Evolutionary conservation across 1,139 yeast species (phyloP).

Genomic region (Geotrichum reessii): DNA sequence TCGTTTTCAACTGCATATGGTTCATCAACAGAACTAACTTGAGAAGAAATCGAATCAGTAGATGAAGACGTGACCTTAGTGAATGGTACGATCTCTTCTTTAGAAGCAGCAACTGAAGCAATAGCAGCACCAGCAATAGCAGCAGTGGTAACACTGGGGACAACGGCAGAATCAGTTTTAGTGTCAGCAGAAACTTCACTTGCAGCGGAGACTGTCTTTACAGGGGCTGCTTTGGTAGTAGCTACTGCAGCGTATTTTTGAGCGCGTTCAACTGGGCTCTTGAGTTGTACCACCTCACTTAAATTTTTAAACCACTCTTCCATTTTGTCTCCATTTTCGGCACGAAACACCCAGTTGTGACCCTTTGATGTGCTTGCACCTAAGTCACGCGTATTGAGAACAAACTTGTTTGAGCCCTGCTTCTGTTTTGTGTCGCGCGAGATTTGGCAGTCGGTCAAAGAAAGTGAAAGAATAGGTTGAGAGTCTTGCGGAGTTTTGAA

Average conservation of each 20-base stretch:
- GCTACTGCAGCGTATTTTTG: constrained; percentile 19
- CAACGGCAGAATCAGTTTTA: constrained; percentile 18
- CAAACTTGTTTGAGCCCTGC: constrained; percentile 63
- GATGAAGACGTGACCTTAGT: constrained; percentile 25
- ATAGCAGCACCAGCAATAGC: constrained; percentile 23
- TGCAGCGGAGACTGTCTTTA: too few species aligned
- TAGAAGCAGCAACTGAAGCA: constrained; percentile 27
- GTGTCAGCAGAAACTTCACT: constrained; percentile 24
- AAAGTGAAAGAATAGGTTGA: constrained; percentile 76
- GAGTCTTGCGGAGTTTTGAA: constrained; percentile 82
- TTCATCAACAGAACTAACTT: constrained; percentile 30
- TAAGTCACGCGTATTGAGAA: constrained; percentile 32
- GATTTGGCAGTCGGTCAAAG: constrained; percentile 73
- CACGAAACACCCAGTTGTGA: constrained; percentile 89
- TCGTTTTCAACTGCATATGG: constrained; percentile 23
- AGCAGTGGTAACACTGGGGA: constrained; percentile 1
- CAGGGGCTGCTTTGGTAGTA: too few species aligned
- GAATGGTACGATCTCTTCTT: constrained; percentile 18
- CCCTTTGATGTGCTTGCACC: constrained; percentile 35
- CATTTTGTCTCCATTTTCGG: constrained; percentile 72
- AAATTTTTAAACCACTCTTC: constrained; percentile 80
- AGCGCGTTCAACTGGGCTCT: constrained; percentile 35
- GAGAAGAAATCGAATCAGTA: constrained; percentile 28
- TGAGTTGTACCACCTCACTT: constrained; percentile 53
- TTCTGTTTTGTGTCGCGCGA: constrained; percentile 77